These are phyloP conservation scores for Clavispora phyllophila DNA, from an alignment of 805 yeast species.

Conservation along the genomic window DNA sequence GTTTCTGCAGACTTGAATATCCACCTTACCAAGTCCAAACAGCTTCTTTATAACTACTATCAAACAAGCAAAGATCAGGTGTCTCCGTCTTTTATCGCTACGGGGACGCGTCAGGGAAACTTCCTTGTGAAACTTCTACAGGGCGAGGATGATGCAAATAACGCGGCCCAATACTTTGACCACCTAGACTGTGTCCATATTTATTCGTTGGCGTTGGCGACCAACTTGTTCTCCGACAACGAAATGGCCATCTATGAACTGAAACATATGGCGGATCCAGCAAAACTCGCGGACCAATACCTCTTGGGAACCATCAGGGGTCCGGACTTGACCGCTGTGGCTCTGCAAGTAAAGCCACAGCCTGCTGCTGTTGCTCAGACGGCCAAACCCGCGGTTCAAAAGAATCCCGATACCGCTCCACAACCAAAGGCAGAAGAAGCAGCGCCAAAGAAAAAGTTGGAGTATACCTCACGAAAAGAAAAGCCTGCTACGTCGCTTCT, in stretches of 20 bases:
- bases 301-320: conserved; percentile 31
- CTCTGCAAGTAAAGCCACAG: not conserved
- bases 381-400: too few species aligned
- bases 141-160: conserved; percentile 20
- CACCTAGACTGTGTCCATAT: conserved; percentile 31
- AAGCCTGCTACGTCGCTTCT: conserved; percentile 7
- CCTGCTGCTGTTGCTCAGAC: not conserved
- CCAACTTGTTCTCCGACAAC: conserved; percentile 5
- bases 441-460: conserved; percentile 6
- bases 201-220: conserved; percentile 29
- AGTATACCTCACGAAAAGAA: conserved; percentile 13
- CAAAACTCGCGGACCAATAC: conserved; percentile 16
- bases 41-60: conserved; percentile 34
- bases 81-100: conserved; percentile 37
- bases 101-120: conserved; percentile 25
- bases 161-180: conserved; percentile 23
- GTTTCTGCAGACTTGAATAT: conserved; percentile 38
- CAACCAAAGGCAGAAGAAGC: not conserved
- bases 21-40: conserved; percentile 36
- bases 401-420: too few species aligned
- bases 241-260: conserved; percentile 15
- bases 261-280: conserved; percentile 11
- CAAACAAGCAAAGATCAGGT: conserved; percentile 29
- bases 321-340: conserved; percentile 13
- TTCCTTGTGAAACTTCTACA: conserved; percentile 18